Evolutionary conservation across 768 basidiomycete species (phyloP).

Genomic region (Xanthoconium stramineum): DNA sequence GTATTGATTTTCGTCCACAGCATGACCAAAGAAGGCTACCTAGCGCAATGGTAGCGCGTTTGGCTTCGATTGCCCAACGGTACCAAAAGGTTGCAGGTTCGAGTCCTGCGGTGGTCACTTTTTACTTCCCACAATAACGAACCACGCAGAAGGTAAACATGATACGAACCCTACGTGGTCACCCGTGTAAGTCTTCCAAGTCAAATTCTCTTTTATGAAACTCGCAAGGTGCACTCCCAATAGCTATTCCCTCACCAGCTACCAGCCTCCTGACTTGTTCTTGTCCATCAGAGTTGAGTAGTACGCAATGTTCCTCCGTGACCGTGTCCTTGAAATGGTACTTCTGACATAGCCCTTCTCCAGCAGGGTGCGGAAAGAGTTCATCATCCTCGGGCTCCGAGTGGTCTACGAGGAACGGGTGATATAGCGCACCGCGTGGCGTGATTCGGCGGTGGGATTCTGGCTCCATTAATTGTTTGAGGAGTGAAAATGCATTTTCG

Average conservation of each 20-base stretch:
- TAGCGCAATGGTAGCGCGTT: slow-evolving; percentile 96
- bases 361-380: slow-evolving; percentile 65
- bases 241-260: slow-evolving; percentile 49
- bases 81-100: slow-evolving; percentile 96
- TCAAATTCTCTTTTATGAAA: slow-evolving; percentile 40
- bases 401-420: slow-evolving; percentile 65
- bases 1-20: background rate
- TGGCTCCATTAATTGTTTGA: slow-evolving; percentile 69
- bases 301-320: slow-evolving; percentile 53
- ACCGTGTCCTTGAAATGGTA: slow-evolving; percentile 61
- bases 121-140: slow-evolving; percentile 1
- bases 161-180: background rate
- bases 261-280: slow-evolving; percentile 32
- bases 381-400: slow-evolving; percentile 56
- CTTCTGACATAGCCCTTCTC: slow-evolving; percentile 62
- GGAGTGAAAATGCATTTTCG: slow-evolving; percentile 68
- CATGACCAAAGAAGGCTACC: slow-evolving; percentile 45
- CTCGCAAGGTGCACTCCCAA: slow-evolving; percentile 61
- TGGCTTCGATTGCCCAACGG: slow-evolving; percentile 79
- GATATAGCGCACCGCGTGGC: slow-evolving; percentile 70
- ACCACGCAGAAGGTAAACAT: background rate
- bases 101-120: slow-evolving; percentile 85
- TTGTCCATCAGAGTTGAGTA: slow-evolving; percentile 37
- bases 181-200: slow-evolving; percentile 5
- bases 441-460: slow-evolving; percentile 78